Conservation (phyloP, 2,329 filamentous ascomycete genomes). For the Chrysoporthe deuterocubensis region DNA sequence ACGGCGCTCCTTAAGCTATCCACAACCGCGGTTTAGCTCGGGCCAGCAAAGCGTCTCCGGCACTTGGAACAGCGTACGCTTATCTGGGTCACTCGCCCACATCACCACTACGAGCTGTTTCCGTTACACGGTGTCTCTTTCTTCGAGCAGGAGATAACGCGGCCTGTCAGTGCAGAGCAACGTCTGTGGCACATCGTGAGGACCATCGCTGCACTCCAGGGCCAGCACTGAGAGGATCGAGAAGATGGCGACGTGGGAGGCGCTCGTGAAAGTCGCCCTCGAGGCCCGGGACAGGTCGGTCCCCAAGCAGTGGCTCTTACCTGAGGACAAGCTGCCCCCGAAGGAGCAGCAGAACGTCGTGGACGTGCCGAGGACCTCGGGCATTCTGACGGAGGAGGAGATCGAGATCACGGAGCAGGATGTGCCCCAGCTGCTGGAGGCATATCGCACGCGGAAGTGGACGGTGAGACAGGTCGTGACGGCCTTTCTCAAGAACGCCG, state of each 20-base stretch:
- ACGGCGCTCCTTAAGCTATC: neutral
- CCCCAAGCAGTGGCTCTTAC: slow-evolving; percentile 40
- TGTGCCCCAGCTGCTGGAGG: slow-evolving; percentile 37
- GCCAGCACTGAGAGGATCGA: neutral
- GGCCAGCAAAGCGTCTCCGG: neutral
- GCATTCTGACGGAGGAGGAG: slow-evolving; percentile 41
- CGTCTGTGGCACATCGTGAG: neutral
- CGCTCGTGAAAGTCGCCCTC: slow-evolving; percentile 38
- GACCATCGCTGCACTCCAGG: neutral
- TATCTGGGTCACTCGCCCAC: neutral
- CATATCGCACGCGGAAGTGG: slow-evolving; percentile 31
- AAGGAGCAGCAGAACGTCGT: slow-evolving; percentile 34
- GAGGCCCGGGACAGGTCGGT: slow-evolving; percentile 41
- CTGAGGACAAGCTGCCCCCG: slow-evolving; percentile 36
- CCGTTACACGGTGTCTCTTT: no score
- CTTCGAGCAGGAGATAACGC: no score
- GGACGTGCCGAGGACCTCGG: slow-evolving; percentile 33
- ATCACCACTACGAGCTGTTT: no score
- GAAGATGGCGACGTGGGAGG: slow-evolving; percentile 35
- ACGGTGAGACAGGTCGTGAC: slow-evolving; percentile 43
- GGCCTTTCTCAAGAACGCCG: slow-evolving; percentile 55
- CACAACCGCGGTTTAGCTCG: neutral
- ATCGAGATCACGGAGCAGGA: slow-evolving; percentile 44
- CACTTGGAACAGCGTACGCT: neutral
- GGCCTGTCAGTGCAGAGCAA: no score